These are phyloP conservation scores for Panaeolus cyanescens DNA, from an alignment of 768 basidiomycete genomes.

Conservation along the genomic window DNA sequence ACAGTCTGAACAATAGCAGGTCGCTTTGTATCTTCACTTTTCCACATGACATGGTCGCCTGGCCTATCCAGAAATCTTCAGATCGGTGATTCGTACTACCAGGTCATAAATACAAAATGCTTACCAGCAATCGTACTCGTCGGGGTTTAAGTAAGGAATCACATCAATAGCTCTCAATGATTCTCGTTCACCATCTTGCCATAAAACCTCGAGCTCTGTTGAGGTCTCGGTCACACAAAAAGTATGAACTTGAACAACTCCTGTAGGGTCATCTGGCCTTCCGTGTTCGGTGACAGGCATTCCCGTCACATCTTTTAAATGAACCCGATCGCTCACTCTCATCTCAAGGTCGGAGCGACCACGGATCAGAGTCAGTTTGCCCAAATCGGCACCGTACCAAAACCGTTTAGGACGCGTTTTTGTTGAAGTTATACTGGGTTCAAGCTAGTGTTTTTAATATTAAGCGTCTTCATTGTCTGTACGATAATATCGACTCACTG, in stretches of 20 bases:
- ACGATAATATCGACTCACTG: slow-evolving; percentile 44
- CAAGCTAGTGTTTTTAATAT: slow-evolving; percentile 49
- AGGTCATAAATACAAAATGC: slow-evolving; percentile 20
- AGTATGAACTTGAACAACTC: slow-evolving; percentile 52
- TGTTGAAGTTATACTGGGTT: slow-evolving; percentile 50
- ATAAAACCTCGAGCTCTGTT: slow-evolving; percentile 72
- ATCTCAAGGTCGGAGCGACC: slow-evolving; percentile 62
- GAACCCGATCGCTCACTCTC: slow-evolving; percentile 73
- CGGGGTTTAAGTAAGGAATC: slow-evolving; percentile 83
- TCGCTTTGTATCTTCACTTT: slow-evolving; percentile 65
- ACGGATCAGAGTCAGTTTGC: slow-evolving; percentile 63
- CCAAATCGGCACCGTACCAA: slow-evolving; percentile 70
- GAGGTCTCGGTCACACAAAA: slow-evolving; percentile 70
- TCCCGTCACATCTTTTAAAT: slow-evolving; percentile 50
- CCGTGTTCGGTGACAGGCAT: slow-evolving; percentile 66
- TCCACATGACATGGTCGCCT: slow-evolving; percentile 88
- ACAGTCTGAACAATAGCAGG: slow-evolving; percentile 81
- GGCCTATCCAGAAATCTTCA: slow-evolving; percentile 56
- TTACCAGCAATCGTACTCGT: slow-evolving; percentile 91
- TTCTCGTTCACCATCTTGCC: slow-evolving; percentile 85
- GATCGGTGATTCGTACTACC: slow-evolving; percentile 1
- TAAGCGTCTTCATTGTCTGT: not conserved
- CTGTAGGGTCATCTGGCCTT: slow-evolving; percentile 43
- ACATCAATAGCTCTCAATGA: slow-evolving; percentile 60
- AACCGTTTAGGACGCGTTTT: slow-evolving; percentile 71